Conservation (phyloP, 2,329 filamentous ascomycete genomes). For the Graphiopsis chlorocephala region DNA sequence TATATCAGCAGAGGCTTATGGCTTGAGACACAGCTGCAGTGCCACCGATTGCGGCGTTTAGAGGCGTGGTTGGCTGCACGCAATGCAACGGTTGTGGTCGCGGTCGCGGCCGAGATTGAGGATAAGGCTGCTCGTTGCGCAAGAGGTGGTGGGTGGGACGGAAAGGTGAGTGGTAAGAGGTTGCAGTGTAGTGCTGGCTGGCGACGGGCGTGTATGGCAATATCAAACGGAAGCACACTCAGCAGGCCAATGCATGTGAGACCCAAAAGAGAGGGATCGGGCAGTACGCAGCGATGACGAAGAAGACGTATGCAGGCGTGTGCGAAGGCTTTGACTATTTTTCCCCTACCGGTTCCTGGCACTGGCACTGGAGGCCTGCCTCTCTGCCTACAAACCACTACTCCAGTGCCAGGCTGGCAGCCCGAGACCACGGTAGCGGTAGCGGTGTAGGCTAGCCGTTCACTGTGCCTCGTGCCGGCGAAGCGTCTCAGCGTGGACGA, state of each 20-base stretch:
- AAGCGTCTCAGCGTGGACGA: not conserved
- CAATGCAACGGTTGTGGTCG: not conserved
- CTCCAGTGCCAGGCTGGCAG: not conserved
- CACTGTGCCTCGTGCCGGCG: not conserved
- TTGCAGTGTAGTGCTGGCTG: not conserved
- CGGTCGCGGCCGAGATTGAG: not conserved
- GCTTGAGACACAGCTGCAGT: slow-evolving; percentile 2
- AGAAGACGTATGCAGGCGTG: not conserved
- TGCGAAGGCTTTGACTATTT: slow-evolving; percentile 1
- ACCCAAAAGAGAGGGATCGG: not conserved
- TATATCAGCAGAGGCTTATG: slow-evolving; percentile 12
- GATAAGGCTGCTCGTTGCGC: not conserved
- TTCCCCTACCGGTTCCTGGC: slow-evolving; percentile 11
- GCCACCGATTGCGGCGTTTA: not conserved
- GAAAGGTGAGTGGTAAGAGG: not conserved
- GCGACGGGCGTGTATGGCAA: not conserved
- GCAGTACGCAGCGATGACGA: slow-evolving; percentile 4
- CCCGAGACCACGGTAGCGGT: slow-evolving; percentile 12
- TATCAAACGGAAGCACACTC: not conserved
- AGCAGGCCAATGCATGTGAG: not conserved
- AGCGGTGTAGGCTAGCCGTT: slow-evolving; percentile 2
- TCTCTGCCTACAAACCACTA: not conserved
- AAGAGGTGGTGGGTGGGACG: not conserved
- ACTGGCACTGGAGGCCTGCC: not conserved
- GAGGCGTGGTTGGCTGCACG: not conserved